Percentiles rank a stretch among this genome's conserved stretches.
These are phyloP conservation scores for Phytophthora vignae DNA, from an alignment of 352 stramenopile species.

Conservation along the genomic window DNA sequence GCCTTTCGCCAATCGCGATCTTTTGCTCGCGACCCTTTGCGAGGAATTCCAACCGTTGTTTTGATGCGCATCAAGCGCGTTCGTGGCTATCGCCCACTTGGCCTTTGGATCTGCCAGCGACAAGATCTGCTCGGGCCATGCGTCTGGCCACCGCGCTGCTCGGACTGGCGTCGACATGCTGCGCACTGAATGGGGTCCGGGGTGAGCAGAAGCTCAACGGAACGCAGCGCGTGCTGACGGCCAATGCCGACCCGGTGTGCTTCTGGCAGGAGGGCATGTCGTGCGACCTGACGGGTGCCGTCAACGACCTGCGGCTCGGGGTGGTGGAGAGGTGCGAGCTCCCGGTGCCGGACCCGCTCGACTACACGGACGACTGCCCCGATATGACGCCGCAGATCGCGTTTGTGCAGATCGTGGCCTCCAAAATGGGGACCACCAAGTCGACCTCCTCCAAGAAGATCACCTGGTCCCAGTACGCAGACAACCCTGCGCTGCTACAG, in stretches of 20 bases:
- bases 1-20: neutral
- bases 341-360: slow-evolving; percentile 2
- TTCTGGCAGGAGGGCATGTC: slow-evolving; percentile 1
- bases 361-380: too few species aligned
- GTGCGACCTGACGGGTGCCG: neutral
- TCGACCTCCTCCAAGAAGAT: too few species aligned
- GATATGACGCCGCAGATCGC: too few species aligned
- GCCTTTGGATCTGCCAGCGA: too few species aligned
- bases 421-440: too few species aligned
- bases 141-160: neutral
- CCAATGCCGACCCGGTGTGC: neutral
- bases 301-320: slow-evolving; percentile 10
- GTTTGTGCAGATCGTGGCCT: too few species aligned
- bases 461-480: too few species aligned
- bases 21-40: too few species aligned
- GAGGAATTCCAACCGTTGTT: too few species aligned
- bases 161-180: neutral
- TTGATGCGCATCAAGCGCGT: too few species aligned
- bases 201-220: neutral
- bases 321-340: slow-evolving; percentile 1
- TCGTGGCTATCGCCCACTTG: too few species aligned
- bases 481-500: slow-evolving; percentile 4
- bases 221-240: neutral
- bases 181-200: neutral
- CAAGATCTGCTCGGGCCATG: too few species aligned